A percentile compares a stretch with the other conserved stretches of the same genome.
phyloP scores from a whole-genome alignment of 495 filamentous ascomycete genomes.

The Podospora anserina region DNA sequence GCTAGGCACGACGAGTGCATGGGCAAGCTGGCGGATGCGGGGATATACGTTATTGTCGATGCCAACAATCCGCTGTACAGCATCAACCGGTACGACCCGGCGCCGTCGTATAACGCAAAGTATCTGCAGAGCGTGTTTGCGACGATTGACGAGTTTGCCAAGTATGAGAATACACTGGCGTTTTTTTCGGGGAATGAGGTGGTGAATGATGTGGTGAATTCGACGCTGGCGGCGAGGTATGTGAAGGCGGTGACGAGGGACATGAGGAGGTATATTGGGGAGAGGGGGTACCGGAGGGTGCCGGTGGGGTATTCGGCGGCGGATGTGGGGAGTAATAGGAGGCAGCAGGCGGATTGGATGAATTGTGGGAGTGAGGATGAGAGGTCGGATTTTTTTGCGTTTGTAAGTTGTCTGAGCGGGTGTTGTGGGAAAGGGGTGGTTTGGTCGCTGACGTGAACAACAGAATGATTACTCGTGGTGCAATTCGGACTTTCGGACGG shows the following conservation, averaged over 20 bases:
- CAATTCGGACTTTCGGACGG: conserved; percentile 69
- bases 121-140: conserved; percentile 93
- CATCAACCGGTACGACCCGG: conserved; percentile 74
- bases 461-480: conserved; percentile 98
- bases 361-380: conserved; percentile 88
- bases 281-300: conserved; percentile 69
- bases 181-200: conserved; percentile 99
- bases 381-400: conserved; percentile 91
- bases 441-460: not conserved
- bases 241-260: conserved; percentile 94
- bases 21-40: conserved; percentile 72
- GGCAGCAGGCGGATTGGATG: conserved; percentile 87
- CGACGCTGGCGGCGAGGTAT: conserved; percentile 72
- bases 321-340: conserved; percentile 79
- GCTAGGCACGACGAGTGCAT: conserved; percentile 81
- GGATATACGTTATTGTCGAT: conserved; percentile 89
- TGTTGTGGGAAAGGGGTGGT: not conserved
- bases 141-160: conserved; percentile 82
- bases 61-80: conserved; percentile 63
- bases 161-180: conserved; percentile 84
- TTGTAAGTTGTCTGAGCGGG: conserved; percentile 43
- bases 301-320: conserved; percentile 93
- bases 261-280: conserved; percentile 79
- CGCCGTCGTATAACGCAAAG: conserved; percentile 76
- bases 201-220: conserved; percentile 73